phyloP scores from a whole-genome alignment of 768 basidiomycete genomes.

The Rossbeevera mucosa region DNA sequence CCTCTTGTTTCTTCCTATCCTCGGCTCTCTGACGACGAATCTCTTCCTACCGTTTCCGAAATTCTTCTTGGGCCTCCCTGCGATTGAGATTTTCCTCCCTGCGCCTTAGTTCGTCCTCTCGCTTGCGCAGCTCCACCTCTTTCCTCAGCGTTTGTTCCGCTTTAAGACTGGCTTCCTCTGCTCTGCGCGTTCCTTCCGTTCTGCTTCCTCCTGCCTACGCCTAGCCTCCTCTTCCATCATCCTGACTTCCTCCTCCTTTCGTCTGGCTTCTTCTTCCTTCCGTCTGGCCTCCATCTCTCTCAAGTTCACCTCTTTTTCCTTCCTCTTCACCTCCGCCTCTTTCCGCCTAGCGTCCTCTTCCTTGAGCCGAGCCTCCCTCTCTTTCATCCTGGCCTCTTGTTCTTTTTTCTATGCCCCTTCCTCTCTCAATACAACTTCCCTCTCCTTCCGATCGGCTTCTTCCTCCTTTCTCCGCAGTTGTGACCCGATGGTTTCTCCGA shows the following conservation, averaged over 20 bases:
- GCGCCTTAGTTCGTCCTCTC: constrained; percentile 28
- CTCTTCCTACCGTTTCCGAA: constrained; percentile 30
- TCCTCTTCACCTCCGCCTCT: constrained; percentile 19
- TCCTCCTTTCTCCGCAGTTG: constrained; percentile 31
- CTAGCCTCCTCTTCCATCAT: constrained; percentile 21
- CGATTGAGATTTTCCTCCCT: constrained; percentile 31
- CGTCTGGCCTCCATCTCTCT: constrained; percentile 25
- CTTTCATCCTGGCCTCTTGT: constrained; percentile 27
- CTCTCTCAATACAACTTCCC: constrained; percentile 24
- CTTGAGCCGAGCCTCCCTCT: constrained; percentile 20
- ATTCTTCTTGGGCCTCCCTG: constrained; percentile 27
- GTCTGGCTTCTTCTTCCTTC: constrained; percentile 29
- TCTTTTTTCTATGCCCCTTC: constrained; percentile 21
- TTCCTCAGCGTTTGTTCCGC: constrained; percentile 23
- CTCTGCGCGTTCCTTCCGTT: constrained; percentile 26
- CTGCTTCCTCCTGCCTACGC: constrained; percentile 27
- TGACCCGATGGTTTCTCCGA: not conserved
- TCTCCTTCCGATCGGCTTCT: constrained; percentile 28
- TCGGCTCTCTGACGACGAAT: constrained; percentile 29
- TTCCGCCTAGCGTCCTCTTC: constrained; percentile 20
- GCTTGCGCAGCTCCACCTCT: constrained; percentile 23
- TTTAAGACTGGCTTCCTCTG: constrained; percentile 24
- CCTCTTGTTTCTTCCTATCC: constrained; percentile 29
- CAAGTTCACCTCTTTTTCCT: constrained; percentile 27
- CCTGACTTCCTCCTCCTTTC: constrained; percentile 26